phyloP scores from a whole-genome alignment of 805 yeast species.

The Candida tibetensis region DNA sequence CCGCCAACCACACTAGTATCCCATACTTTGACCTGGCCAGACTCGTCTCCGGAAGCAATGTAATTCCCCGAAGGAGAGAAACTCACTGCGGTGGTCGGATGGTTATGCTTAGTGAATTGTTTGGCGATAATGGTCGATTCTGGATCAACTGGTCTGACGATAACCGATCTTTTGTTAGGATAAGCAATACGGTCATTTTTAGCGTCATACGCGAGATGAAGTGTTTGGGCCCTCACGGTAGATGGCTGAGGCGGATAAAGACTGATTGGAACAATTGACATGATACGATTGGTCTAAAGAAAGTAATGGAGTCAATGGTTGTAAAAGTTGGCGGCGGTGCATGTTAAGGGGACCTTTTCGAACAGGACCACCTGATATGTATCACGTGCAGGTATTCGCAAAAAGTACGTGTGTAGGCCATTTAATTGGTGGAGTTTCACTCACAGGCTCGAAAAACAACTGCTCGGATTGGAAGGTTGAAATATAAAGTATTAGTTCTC shows the following conservation, averaged over 20 bases:
- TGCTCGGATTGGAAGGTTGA: no score
- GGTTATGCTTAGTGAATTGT: slow-evolving; percentile 75
- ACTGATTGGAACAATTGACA: slow-evolving; percentile 29
- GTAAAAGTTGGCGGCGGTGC: background rate
- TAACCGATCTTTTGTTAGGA: slow-evolving; percentile 76
- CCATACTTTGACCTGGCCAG: slow-evolving; percentile 92
- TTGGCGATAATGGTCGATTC: slow-evolving; percentile 42
- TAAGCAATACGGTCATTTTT: slow-evolving; percentile 72
- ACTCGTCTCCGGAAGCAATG: slow-evolving; percentile 86
- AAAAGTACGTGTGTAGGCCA: no score
- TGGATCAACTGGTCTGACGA: slow-evolving; percentile 60
- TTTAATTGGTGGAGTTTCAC: no score
- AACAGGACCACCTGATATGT: background rate
- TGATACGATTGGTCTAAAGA: slow-evolving; percentile 7
- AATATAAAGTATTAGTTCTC: no score
- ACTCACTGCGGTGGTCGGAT: slow-evolving; percentile 74
- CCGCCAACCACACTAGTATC: slow-evolving; percentile 47
- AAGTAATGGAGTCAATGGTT: background rate
- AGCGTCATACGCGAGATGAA: slow-evolving; percentile 73
- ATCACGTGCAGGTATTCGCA: no score
- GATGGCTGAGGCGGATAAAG: slow-evolving; percentile 75
- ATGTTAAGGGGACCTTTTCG: background rate
- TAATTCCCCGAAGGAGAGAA: slow-evolving; percentile 90
- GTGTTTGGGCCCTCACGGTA: slow-evolving; percentile 67
- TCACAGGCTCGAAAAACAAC: no score